These are phyloP conservation scores for Anacardium occidentale DNA, from an alignment of 345 rosid genomes.

Conservation along the genomic window DNA sequence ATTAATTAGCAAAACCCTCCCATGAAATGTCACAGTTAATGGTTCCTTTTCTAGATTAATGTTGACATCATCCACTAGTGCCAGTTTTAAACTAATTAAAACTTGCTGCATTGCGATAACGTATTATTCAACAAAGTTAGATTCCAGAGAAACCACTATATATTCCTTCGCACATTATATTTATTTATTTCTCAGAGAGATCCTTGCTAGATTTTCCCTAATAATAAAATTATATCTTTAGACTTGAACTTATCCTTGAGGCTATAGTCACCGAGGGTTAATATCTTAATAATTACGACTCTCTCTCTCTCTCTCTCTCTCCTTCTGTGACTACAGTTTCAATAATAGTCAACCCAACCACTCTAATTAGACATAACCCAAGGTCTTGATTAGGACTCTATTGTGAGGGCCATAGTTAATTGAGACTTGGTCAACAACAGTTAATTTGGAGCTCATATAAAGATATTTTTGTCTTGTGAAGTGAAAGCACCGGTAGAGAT, in stretches of 20 bases:
- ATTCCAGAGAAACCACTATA: conserved; percentile 33
- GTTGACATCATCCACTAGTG: conserved; percentile 35
- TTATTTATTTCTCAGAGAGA: conserved; percentile 2
- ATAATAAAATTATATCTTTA: neutral
- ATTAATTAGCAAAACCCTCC: too few relatives aligned
- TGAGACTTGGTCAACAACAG: conserved; percentile 28
- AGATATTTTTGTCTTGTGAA: neutral
- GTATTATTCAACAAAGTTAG: neutral
- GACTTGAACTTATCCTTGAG: neutral
- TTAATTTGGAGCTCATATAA: neutral
- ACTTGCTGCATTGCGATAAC: conserved; percentile 6
- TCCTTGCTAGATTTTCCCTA: conserved; percentile 28
- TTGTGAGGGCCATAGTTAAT: conserved; percentile 1
- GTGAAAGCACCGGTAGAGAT: too few relatives aligned
- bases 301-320: neutral
- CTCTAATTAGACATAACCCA: conserved; percentile 18
- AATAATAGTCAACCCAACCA: conserved; percentile 28
- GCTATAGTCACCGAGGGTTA: neutral
- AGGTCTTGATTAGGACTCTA: neutral
- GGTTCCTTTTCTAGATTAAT: conserved; percentile 43
- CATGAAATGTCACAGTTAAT: neutral
- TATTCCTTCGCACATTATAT: conserved; percentile 21
- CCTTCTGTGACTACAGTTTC: conserved; percentile 21
- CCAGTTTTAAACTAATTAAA: conserved; percentile 22
- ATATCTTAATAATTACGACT: neutral